These are phyloP conservation scores for Fusarium liriodendri DNA, from an alignment of 2,329 filamentous ascomycete genomes.

Conservation along the genomic window DNA sequence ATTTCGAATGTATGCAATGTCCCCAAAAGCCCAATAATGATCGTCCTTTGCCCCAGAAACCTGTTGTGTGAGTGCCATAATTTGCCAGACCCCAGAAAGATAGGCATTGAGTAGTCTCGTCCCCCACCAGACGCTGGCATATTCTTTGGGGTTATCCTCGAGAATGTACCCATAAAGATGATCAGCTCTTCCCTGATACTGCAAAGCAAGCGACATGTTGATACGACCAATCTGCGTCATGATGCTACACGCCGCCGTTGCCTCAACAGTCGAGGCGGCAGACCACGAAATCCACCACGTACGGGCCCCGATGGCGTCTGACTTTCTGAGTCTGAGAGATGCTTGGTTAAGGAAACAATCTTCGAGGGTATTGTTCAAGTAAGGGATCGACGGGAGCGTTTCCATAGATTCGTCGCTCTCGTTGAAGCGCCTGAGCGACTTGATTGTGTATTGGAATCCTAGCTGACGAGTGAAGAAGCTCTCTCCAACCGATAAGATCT, in stretches of 20 bases:
- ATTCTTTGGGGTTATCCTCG: constrained; percentile 11
- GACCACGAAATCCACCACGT: constrained; percentile 25
- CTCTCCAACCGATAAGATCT: constrained; percentile 23
- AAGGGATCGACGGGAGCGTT: constrained; percentile 10
- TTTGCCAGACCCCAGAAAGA: constrained; percentile 4
- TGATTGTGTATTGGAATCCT: constrained; percentile 17
- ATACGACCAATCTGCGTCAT: background rate
- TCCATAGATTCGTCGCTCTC: background rate
- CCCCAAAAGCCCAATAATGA: constrained; percentile 10
- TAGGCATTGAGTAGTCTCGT: constrained; percentile 23
- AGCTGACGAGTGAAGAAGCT: constrained; percentile 15
- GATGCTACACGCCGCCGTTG: constrained; percentile 15
- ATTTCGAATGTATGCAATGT: background rate
- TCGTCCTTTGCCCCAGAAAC: background rate
- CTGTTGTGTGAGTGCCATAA: constrained; percentile 13
- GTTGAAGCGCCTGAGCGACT: background rate
- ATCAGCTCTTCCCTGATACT: constrained; percentile 3
- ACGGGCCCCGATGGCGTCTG: background rate
- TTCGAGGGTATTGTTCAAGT: constrained; percentile 14
- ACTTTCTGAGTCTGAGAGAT: constrained; percentile 2
- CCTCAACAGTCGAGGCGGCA: background rate
- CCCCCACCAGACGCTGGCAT: constrained; percentile 30
- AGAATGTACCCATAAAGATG: constrained; percentile 21
- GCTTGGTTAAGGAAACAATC: constrained; percentile 9
- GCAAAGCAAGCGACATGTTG: constrained; percentile 16